Evolutionary conservation across 2,329 filamentous ascomycete genomes (phyloP).

Genomic region (Alternaria dauci): DNA sequence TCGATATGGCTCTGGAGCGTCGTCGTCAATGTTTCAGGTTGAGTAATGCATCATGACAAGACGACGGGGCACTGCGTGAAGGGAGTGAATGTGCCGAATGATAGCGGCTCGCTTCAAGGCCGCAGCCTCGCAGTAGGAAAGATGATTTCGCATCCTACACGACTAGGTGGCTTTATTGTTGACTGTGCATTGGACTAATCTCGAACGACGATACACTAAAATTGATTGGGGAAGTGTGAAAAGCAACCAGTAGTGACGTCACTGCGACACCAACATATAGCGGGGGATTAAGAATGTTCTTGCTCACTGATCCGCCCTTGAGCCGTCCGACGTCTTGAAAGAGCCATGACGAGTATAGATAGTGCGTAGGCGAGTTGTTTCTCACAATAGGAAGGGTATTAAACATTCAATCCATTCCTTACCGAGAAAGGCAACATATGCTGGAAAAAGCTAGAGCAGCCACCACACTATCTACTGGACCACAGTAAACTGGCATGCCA

Average conservation of each 20-base stretch:
- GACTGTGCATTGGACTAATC: background rate
- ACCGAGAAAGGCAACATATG: too few relatives aligned
- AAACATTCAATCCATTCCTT: too few relatives aligned
- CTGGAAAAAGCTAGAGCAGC: too few relatives aligned
- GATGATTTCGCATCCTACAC: background rate
- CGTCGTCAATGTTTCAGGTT: background rate
- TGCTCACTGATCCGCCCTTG: too few relatives aligned
- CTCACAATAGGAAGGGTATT: too few relatives aligned
- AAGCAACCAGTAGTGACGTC: background rate
- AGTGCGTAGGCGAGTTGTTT: too few relatives aligned
- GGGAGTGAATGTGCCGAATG: background rate
- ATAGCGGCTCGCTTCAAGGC: background rate
- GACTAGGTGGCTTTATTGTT: background rate
- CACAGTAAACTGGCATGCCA: too few relatives aligned
- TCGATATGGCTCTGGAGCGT: background rate
- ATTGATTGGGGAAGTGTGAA: background rate
- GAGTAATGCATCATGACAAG: background rate
- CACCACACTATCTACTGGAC: too few relatives aligned
- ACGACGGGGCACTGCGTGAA: background rate
- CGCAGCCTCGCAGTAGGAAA: background rate
- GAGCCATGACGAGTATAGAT: too few relatives aligned
- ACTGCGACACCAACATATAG: background rate
- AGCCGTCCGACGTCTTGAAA: too few relatives aligned
- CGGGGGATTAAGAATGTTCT: too few relatives aligned
- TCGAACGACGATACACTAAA: background rate